Evolutionary conservation across 1,139 yeast genomes (phyloP).

Genomic region (Yamadazyma dendronema): DNA sequence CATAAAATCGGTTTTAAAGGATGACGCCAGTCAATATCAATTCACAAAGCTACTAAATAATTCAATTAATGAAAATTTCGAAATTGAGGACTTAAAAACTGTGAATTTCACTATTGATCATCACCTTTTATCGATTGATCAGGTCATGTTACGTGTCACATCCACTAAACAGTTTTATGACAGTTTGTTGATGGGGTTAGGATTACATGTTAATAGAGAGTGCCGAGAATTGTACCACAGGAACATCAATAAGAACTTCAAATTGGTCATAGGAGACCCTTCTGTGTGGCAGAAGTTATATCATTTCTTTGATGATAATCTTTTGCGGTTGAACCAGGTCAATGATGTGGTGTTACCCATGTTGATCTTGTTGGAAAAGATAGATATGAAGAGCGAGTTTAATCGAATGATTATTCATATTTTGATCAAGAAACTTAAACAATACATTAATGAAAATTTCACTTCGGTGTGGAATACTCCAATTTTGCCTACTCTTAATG

Average conservation of each 20-base stretch:
- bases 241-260: slow-evolving; percentile 14
- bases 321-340: slow-evolving; percentile 4
- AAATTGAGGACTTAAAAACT: slow-evolving; percentile 4
- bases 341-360: slow-evolving; percentile 5
- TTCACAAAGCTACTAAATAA: slow-evolving; percentile 37
- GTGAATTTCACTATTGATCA: not conserved
- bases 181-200: slow-evolving; percentile 9
- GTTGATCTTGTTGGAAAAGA: slow-evolving; percentile 14
- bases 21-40: slow-evolving; percentile 31
- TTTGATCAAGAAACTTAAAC: slow-evolving; percentile 39
- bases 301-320: slow-evolving; percentile 12
- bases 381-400: slow-evolving; percentile 26
- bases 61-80: slow-evolving; percentile 23
- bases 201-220: slow-evolving; percentile 3
- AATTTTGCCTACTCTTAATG: slow-evolving; percentile 32
- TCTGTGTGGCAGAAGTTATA: slow-evolving; percentile 11
- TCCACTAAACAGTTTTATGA: slow-evolving; percentile 16
- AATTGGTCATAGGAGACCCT: slow-evolving; percentile 4
- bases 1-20: slow-evolving; percentile 37
- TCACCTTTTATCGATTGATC: slow-evolving; percentile 8
- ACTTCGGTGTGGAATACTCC: slow-evolving; percentile 42
- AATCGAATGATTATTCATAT: slow-evolving; percentile 40
- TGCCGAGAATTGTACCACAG: slow-evolving; percentile 9
- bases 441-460: slow-evolving; percentile 35
- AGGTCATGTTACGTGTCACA: slow-evolving; percentile 15